A percentile compares a stretch with the other conserved stretches of the same genome.
These are phyloP conservation scores for Phytophthora boehmeriae DNA, from an alignment of 352 stramenopile genomes.

Conservation along the genomic window DNA sequence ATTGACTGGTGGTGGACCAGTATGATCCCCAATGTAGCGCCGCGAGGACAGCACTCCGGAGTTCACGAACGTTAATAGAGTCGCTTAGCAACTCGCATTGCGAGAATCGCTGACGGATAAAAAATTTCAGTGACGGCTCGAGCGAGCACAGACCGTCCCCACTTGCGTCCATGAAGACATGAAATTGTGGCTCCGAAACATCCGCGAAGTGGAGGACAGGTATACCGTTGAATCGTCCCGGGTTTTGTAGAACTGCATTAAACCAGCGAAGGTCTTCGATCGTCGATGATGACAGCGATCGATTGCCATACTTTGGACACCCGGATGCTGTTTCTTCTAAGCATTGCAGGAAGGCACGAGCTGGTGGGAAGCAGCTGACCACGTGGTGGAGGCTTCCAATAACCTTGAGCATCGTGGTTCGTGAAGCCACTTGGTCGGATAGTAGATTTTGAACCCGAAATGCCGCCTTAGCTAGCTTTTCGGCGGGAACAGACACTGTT, in stretches of 20 bases:
- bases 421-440: too few relatives aligned
- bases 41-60: constrained; percentile 6
- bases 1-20: background rate
- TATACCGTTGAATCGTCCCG: constrained; percentile 5
- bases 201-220: constrained; percentile 5
- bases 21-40: constrained; percentile 5
- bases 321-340: background rate
- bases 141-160: constrained; percentile 7
- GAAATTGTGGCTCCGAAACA: background rate
- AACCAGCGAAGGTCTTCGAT: constrained; percentile 12
- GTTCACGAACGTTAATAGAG: constrained; percentile 10
- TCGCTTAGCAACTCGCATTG: background rate
- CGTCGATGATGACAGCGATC: background rate
- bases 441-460: background rate
- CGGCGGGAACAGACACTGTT: constrained; percentile 13
- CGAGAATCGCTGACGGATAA: constrained; percentile 3
- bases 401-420: too few relatives aligned
- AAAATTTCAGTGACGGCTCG: background rate
- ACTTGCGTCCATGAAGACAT: constrained; percentile 16
- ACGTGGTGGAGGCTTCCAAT: too few relatives aligned
- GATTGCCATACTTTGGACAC: background rate
- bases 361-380: background rate
- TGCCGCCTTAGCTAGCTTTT: constrained; percentile 12
- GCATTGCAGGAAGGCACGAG: background rate
- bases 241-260: background rate